Percentiles rank a stretch among this genome's conserved stretches.
Conservation (phyloP, 768 basidiomycete species). For the Hericium rajendrae region DNA sequence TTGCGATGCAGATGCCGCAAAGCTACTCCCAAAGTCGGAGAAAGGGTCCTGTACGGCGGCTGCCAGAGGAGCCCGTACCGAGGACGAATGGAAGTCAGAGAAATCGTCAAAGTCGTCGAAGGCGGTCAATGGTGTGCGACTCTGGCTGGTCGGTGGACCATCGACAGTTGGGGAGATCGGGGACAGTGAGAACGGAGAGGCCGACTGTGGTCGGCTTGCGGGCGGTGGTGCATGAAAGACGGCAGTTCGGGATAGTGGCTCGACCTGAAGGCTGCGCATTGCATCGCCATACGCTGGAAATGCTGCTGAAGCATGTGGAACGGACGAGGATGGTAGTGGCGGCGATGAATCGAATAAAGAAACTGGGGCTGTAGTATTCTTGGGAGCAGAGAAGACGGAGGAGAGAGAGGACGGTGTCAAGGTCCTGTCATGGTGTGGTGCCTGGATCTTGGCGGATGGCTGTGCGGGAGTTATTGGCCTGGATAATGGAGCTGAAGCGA, state of each 20-base stretch:
- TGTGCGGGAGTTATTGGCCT: not conserved
- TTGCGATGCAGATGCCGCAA: slow-evolving; percentile 1
- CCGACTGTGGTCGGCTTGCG: not conserved
- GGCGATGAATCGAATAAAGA: not conserved
- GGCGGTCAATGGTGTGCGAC: too few species aligned
- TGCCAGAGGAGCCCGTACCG: slow-evolving; percentile 9
- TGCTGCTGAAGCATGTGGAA: too few species aligned
- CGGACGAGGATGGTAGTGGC: not conserved
- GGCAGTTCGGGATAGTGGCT: not conserved
- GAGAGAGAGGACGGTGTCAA: not conserved
- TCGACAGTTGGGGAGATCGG: too few species aligned
- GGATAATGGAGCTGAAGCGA: not conserved
- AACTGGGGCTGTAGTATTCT: not conserved
- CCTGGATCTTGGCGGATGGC: not conserved
- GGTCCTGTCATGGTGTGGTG: not conserved
- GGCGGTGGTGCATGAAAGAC: not conserved
- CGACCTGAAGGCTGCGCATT: not conserved
- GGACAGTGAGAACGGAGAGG: not conserved
- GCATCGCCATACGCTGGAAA: not conserved
- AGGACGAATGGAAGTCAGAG: slow-evolving; percentile 34
- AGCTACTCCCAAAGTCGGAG: not conserved
- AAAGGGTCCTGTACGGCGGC: not conserved
- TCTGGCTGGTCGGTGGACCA: too few species aligned
- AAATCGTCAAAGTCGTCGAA: slow-evolving; percentile 34
- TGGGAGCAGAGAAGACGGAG: not conserved